These are phyloP conservation scores for Pedinophyceae sp. DNA, from an alignment of 139 green algal species.

Conservation along the genomic window DNA sequence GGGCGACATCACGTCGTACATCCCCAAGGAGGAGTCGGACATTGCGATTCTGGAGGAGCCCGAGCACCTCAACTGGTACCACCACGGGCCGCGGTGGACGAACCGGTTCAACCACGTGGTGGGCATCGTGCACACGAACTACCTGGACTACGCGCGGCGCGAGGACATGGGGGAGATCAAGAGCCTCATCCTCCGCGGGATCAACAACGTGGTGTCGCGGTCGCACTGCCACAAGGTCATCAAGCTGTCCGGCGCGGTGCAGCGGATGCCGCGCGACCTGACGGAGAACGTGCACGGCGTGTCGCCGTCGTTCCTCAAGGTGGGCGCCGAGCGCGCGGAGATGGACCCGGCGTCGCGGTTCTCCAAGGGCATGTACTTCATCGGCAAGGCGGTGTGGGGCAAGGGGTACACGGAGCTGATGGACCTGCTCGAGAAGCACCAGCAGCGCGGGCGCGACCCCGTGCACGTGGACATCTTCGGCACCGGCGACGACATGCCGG, in stretches of 20 bases:
- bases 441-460: slow-evolving; percentile 13
- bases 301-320: slow-evolving; percentile 68
- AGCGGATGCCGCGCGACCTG: slow-evolving; percentile 66
- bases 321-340: slow-evolving; percentile 38
- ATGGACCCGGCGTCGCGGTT: slow-evolving; percentile 10
- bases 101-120: slow-evolving; percentile 97
- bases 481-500: slow-evolving; percentile 67
- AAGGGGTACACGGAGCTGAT: slow-evolving; percentile 98
- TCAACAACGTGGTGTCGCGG: slow-evolving; percentile 73
- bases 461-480: slow-evolving; percentile 84
- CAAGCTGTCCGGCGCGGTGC: slow-evolving; percentile 92
- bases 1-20: slow-evolving; percentile 85
- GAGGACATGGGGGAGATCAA: slow-evolving; percentile 61
- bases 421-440: slow-evolving; percentile 50
- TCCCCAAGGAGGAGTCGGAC: slow-evolving; percentile 82
- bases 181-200: slow-evolving; percentile 33
- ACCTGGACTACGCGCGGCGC: slow-evolving; percentile 86
- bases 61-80: slow-evolving; percentile 98
- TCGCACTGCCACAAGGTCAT: slow-evolving; percentile 90
- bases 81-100: slow-evolving; percentile 88
- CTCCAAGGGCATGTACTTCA: slow-evolving; percentile 81
- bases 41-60: slow-evolving; percentile 97
- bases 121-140: slow-evolving; percentile 98
- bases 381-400: slow-evolving; percentile 93
- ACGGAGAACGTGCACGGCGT: slow-evolving; percentile 94